Conservation (phyloP, 768 basidiomycete species). For the Imleria badia region DNA sequence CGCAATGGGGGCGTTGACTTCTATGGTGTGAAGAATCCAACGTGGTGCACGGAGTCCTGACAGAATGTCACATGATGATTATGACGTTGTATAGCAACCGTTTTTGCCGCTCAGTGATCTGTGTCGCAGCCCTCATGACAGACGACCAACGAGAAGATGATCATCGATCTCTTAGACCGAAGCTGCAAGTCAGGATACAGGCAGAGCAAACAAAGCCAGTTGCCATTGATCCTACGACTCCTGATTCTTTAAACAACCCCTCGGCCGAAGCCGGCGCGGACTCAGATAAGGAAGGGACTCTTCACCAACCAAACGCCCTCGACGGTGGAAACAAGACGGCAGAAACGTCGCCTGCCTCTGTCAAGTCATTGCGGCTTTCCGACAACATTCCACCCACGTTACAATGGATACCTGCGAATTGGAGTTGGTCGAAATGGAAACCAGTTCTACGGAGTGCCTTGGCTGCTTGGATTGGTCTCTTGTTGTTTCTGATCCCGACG, state of each 20-base stretch:
- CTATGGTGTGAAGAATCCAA: too few species aligned
- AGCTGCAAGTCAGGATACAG: constrained; percentile 8
- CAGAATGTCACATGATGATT: too few species aligned
- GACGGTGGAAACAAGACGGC: background rate
- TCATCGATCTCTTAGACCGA: background rate
- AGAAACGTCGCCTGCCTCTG: background rate
- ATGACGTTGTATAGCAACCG: too few species aligned
- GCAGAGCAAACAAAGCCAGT: background rate
- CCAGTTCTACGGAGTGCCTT: constrained; percentile 62
- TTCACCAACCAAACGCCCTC: background rate
- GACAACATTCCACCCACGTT: constrained; percentile 33
- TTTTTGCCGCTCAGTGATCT: too few species aligned
- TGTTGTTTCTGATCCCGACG: constrained; percentile 57
- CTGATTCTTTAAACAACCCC: background rate
- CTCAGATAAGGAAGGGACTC: background rate
- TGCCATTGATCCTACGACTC: background rate
- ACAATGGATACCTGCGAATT: constrained; percentile 59
- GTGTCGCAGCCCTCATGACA: constrained; percentile 3
- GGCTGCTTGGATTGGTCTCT: constrained; percentile 57
- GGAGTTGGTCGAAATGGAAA: constrained; percentile 58
- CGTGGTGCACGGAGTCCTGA: too few species aligned
- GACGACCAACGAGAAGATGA: background rate
- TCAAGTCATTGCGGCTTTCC: background rate
- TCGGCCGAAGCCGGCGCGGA: background rate
- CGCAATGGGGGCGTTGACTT: too few species aligned